Base-by-base conservation (phyloP, 345 rosid genomes). In the Populus nigra region DNA sequence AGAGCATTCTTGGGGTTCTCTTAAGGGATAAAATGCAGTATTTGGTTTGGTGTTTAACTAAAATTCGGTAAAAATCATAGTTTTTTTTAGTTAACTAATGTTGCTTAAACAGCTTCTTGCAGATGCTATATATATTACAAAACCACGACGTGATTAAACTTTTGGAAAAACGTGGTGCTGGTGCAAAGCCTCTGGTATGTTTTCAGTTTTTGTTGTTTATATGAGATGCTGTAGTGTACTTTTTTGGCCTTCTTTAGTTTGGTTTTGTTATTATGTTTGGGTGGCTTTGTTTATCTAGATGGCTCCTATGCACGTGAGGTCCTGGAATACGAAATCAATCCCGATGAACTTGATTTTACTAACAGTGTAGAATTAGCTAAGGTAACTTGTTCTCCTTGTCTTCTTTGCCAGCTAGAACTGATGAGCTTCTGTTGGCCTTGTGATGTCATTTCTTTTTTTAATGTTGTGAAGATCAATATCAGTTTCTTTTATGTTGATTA, bases 261-360 rank as follows among this genome's bases (percentile, higher is more conserved):
- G 27, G 2, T 6, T 20, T 20, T 50, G 18, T 36, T n/a, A 6
- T 23, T 5, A 18, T 43, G 59, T 69, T 12, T 63, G 29, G 9
- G 7, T 29, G 25, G 57, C 8, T 33, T 68, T 1, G 22, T 45
- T 68, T 70, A 49, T 69, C 77, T 75, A 93, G 98, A 83, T 83
- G 93, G 94, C 96, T 80, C 98, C 98, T 35, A 95, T 95, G 99
- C 96, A 92, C 97, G 91, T 59, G 98, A 93, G 83, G 97, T 95
- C 39, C 99, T 98, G 5, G 98, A 95, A 65, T 95, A 93, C 76
- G 99, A 95, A 87, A 95, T 95, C 65, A 83, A 82, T 86, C 65
- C 94, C 5, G 73, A 31, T 29, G 98, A 95, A 75, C 91, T 95
- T 66, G 98, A 93, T 86, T 91, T 95, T 76, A 87, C 94, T 12